A percentile compares a stretch with the other conserved stretches of the same genome.
phyloP scores from a whole-genome alignment of 495 filamentous ascomycete species.

The Penicillium crystallinum region DNA sequence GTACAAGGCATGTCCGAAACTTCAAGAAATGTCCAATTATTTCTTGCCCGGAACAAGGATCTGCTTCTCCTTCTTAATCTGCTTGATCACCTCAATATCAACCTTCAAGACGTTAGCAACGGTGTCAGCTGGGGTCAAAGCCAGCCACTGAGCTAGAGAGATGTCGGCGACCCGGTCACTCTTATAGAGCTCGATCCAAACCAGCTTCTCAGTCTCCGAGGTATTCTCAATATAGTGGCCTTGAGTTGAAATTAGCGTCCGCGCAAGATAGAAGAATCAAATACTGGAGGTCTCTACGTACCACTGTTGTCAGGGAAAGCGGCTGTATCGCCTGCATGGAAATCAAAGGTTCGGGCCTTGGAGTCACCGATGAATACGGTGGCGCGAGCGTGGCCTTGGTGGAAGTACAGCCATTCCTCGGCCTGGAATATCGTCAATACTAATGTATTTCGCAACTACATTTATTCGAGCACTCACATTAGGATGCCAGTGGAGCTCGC shows the following conservation, averaged over 20 bases:
- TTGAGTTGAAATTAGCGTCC: slow-evolving; percentile 1
- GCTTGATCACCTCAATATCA: slow-evolving; percentile 48
- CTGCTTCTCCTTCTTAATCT: slow-evolving; percentile 62
- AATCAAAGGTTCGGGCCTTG: slow-evolving; percentile 60
- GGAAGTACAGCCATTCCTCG: slow-evolving; percentile 65
- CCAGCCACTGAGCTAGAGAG: slow-evolving; percentile 59
- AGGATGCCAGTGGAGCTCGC: slow-evolving; percentile 67
- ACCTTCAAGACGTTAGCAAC: slow-evolving; percentile 56
- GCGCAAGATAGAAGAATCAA: background rate
- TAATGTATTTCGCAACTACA: background rate
- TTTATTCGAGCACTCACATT: slow-evolving; percentile 40
- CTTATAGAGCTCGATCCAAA: slow-evolving; percentile 65
- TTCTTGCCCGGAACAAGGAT: slow-evolving; percentile 31
- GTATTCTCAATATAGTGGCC: slow-evolving; percentile 65
- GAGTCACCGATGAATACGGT: slow-evolving; percentile 57
- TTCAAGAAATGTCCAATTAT: background rate
- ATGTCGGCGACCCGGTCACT: slow-evolving; percentile 59
- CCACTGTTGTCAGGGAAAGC: slow-evolving; percentile 61
- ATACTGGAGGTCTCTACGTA: slow-evolving; percentile 8
- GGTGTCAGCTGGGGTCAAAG: slow-evolving; percentile 55
- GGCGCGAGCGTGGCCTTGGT: slow-evolving; percentile 51
- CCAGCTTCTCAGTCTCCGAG: slow-evolving; percentile 52
- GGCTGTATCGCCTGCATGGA: slow-evolving; percentile 57
- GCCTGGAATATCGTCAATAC: slow-evolving; percentile 29
- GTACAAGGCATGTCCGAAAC: too few species aligned